These are phyloP conservation scores for Penicillium lividum DNA, from an alignment of 495 filamentous ascomycete species.

Conservation along the genomic window DNA sequence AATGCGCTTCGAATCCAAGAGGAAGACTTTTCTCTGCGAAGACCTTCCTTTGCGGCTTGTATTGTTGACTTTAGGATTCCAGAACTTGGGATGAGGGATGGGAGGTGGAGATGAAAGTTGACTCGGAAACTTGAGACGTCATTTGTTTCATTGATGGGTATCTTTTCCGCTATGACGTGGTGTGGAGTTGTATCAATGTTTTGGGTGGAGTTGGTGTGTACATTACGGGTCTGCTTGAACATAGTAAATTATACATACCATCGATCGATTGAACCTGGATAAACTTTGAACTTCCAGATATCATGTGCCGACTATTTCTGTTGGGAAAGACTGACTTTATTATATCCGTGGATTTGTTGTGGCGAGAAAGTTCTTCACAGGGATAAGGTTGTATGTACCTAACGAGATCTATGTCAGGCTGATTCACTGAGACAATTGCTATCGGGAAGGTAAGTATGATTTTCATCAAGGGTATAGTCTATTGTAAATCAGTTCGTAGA, in stretches of 20 bases:
- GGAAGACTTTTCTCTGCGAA: constrained; percentile 18
- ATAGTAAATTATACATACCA: background rate
- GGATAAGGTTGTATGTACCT: too few species aligned
- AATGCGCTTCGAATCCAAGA: constrained; percentile 5
- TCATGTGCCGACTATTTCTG: too few species aligned
- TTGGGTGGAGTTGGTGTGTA: background rate
- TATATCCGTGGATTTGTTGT: background rate
- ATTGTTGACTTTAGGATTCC: constrained; percentile 46
- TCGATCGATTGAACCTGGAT: background rate
- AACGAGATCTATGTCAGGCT: too few species aligned
- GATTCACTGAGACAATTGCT: too few species aligned
- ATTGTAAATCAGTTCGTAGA: constrained; percentile 11
- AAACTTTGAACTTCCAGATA: background rate
- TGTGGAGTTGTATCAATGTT: background rate
- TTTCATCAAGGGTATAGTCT: background rate
- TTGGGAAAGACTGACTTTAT: background rate
- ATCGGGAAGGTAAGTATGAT: too few species aligned
- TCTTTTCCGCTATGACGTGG: background rate
- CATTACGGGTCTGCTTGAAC: background rate
- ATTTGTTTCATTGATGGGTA: background rate
- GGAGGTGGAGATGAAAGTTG: constrained; percentile 14
- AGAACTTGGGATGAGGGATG: constrained; percentile 28
- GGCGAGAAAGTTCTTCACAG: background rate
- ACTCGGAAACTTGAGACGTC: background rate
- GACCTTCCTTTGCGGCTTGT: constrained; percentile 41